Evolutionary conservation across 2,329 filamentous ascomycete genomes (phyloP), one percentile per base, ranked within the genome.

Genomic region (Trichophaea hybrida): DNA sequence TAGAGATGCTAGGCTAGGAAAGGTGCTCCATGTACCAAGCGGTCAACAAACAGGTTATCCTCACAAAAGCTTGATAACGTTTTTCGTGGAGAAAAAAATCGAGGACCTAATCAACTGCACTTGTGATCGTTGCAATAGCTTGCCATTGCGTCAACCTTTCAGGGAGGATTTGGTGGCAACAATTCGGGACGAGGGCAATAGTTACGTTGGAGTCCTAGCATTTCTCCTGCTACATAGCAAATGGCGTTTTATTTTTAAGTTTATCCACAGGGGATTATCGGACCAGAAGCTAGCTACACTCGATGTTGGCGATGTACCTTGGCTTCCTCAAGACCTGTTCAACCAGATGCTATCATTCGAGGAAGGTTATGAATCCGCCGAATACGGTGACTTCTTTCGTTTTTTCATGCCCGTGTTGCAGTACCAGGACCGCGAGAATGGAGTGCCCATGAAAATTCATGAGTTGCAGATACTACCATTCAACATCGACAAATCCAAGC

Each of bases 191-290:
- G 31, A 59, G 38, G 34, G 8, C n/a, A 8, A 53, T 3, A 32
- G n/a, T n/a, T 12, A 55, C 35, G 50, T 59, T 12, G 38, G 49
- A 10, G 31, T 13, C 17, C 53, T 54, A 6, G 37, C n/a, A 17
- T 59, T 32, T 44, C 49, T 59, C 10, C 33, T 12, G 12, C 53
- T 5, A 46, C n/a, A 13, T 31, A 43, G 31, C 24, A 13, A 8
- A 32, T 24, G 12, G 43, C 50, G 24, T 40, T 43, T 54, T 7
- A 54, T 59, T 6, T 54, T 53, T 43, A 38, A 54, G 7, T 59
- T 59, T n/a, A 53, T 59, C 12, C 24, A 54, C 4, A 59, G 54
- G 34, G 49, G 49, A 2, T 59, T 43, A 37, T 33, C 32, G n/a
- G 57, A 59, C 53, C 13, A 55, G 32, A 38, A 24, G 10, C 57